Percentiles rank a stretch among this genome's conserved stretches.
These are phyloP conservation scores for Taphrina pruni DNA, from an alignment of 1,139 yeast genomes.

Conservation along the genomic window DNA sequence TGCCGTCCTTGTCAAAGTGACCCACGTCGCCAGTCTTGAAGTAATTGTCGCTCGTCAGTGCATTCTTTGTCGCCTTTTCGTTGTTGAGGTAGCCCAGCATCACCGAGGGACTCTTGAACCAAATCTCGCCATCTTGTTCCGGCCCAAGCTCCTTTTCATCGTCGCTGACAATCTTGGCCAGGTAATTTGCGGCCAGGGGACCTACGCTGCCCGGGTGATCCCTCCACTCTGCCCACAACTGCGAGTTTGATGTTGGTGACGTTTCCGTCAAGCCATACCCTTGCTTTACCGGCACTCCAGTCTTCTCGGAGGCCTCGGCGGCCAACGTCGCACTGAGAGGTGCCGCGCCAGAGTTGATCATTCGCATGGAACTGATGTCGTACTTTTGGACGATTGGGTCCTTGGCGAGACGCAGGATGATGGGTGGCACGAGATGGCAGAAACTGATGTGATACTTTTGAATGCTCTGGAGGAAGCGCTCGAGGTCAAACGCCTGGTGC, in stretches of 20 bases:
- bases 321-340: constrained; percentile 50
- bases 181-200: constrained; percentile 76
- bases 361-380: constrained; percentile 44
- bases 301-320: constrained; percentile 46
- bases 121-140: constrained; percentile 81
- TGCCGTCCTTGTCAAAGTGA: constrained; percentile 57
- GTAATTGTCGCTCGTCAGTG: constrained; percentile 60
- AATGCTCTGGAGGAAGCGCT: constrained; percentile 34
- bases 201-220: constrained; percentile 69
- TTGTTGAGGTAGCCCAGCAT: constrained; percentile 61
- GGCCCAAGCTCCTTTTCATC: constrained; percentile 90
- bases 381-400: constrained; percentile 52
- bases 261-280: constrained; percentile 92
- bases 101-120: constrained; percentile 74
- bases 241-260: constrained; percentile 79
- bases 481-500: constrained; percentile 43
- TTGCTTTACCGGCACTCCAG: constrained; percentile 39
- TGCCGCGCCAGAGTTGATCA: constrained; percentile 53
- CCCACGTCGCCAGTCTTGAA: constrained; percentile 71
- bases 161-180: constrained; percentile 86
- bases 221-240: constrained; percentile 68
- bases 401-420: constrained; percentile 53
- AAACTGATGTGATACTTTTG: constrained; percentile 37
- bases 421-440: constrained; percentile 52
- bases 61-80: constrained; percentile 53